A percentile compares a stretch with the other conserved stretches of the same genome.
Conservation (phyloP, 2,329 filamentous ascomycete species). For the Ophiostoma sp. region DNA sequence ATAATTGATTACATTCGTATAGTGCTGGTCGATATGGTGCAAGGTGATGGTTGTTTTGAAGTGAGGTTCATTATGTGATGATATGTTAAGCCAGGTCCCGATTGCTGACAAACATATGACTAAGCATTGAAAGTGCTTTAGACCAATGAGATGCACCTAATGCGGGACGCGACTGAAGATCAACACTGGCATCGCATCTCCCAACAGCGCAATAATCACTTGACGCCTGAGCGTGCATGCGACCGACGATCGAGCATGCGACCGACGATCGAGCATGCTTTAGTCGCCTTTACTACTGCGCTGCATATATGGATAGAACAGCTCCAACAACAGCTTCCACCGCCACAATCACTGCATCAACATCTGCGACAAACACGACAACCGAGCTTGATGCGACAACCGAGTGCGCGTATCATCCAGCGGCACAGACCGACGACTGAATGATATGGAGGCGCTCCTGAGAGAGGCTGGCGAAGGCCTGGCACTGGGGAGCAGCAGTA, state of each 20-base stretch:
- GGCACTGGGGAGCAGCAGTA: constrained; percentile 28
- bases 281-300: not conserved
- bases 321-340: not conserved
- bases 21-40: too few relatives aligned
- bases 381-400: not conserved
- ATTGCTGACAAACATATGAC: not conserved
- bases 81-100: too few relatives aligned
- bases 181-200: not conserved
- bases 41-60: too few relatives aligned
- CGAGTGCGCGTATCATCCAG: not conserved
- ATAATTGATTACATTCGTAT: too few relatives aligned
- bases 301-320: too few relatives aligned
- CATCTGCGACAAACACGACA: not conserved
- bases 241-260: not conserved
- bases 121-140: not conserved
- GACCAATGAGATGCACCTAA: not conserved
- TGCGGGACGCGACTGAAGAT: not conserved
- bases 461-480: constrained; percentile 28
- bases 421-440: not conserved
- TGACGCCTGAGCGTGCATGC: not conserved
- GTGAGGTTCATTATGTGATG: too few relatives aligned
- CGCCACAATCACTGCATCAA: not conserved
- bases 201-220: not conserved
- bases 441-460: constrained; percentile 34
- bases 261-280: not conserved